phyloP scores from a whole-genome alignment of 2,329 filamentous ascomycete species.

The Sporothrix humicola region DNA sequence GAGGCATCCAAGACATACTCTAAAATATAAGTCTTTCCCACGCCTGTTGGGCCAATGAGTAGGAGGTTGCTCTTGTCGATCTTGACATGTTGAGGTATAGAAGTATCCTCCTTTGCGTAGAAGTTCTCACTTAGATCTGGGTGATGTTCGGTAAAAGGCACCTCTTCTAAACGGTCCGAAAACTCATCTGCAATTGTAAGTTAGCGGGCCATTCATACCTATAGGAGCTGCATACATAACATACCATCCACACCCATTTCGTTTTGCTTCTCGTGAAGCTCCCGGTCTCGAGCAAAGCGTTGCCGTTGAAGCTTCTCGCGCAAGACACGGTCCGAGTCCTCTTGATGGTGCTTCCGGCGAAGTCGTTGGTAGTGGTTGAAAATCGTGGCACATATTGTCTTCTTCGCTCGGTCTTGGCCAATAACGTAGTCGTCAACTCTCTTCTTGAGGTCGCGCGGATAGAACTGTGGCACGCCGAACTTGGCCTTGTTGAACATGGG shows the following conservation, averaged over 20 bases:
- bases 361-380: conserved; percentile 97
- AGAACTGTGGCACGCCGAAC: conserved; percentile 67
- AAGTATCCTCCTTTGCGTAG: conserved; percentile 56
- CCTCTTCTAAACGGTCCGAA: conserved; percentile 53
- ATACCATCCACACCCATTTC: conserved; percentile 78
- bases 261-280: conserved; percentile 58
- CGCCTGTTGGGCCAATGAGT: conserved; percentile 87
- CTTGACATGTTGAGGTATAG: conserved; percentile 61
- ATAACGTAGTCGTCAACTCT: conserved; percentile 96
- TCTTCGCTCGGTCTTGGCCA: conserved; percentile 92
- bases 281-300: conserved; percentile 71
- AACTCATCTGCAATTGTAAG: conserved; percentile 56
- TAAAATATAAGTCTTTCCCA: conserved; percentile 94
- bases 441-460: conserved; percentile 76
- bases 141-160: conserved; percentile 30
- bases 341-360: conserved; percentile 77
- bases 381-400: conserved; percentile 87
- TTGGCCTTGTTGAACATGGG: conserved; percentile 64
- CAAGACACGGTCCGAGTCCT: conserved; percentile 64
- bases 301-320: conserved; percentile 73
- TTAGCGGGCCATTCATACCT: conserved; percentile 37
- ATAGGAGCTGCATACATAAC: conserved; percentile 39
- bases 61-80: conserved; percentile 97
- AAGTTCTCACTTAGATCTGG: conserved; percentile 50
- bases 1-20: conserved; percentile 53